Conservation (phyloP, 495 filamentous ascomycete species). For the Talaromyces wortmannii region DNA sequence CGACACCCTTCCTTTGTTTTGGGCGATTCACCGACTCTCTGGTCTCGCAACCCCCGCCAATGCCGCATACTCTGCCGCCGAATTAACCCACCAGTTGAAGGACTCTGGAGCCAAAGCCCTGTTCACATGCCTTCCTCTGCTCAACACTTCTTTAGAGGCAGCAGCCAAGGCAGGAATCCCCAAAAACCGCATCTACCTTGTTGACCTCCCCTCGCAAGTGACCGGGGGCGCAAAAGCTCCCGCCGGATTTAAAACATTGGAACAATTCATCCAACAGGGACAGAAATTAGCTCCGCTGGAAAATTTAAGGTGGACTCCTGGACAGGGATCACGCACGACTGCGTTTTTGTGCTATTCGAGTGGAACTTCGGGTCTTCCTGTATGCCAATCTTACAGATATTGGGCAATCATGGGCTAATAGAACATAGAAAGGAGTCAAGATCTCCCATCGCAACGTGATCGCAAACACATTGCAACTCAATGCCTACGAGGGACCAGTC, state of each 20-base stretch:
- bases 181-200: slow-evolving; percentile 64
- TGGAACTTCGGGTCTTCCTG: slow-evolving; percentile 81
- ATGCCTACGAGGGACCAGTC: slow-evolving; percentile 43
- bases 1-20: slow-evolving; percentile 69
- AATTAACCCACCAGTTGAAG: slow-evolving; percentile 73
- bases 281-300: slow-evolving; percentile 54
- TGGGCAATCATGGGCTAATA: background rate
- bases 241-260: slow-evolving; percentile 58
- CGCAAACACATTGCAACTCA: slow-evolving; percentile 66
- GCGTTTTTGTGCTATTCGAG: slow-evolving; percentile 88
- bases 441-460: slow-evolving; percentile 88
- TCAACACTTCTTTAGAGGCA: slow-evolving; percentile 63
- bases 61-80: slow-evolving; percentile 68
- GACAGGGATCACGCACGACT: slow-evolving; percentile 67
- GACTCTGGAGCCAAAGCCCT: slow-evolving; percentile 68
- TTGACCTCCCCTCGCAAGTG: slow-evolving; percentile 54
- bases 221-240: slow-evolving; percentile 40
- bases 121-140: slow-evolving; percentile 72
- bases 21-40: slow-evolving; percentile 68
- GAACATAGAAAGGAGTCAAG: slow-evolving; percentile 81
- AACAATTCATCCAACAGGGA: slow-evolving; percentile 63
- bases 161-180: slow-evolving; percentile 62
- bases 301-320: slow-evolving; percentile 59
- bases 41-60: slow-evolving; percentile 78
- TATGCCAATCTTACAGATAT: slow-evolving; percentile 23